Evolutionary conservation across 2,329 filamentous ascomycete species (phyloP), one percentile per base, ranked within the genome.

Genomic region (Ophiostoma montium): DNA sequence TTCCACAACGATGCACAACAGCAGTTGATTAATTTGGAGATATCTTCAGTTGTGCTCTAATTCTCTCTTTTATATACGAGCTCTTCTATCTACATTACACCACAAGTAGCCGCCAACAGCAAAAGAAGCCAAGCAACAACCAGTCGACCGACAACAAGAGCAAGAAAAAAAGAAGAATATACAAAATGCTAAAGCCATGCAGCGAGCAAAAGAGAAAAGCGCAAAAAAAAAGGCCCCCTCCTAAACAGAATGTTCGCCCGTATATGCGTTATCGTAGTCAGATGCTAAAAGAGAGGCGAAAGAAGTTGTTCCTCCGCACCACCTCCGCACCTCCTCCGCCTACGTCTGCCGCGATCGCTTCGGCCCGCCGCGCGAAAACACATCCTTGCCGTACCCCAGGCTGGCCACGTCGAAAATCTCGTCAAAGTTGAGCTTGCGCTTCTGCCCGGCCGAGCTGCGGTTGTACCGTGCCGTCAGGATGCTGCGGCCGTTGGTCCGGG

Each of bases 401-500:
- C 76, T 78, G 48, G 78, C 76, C 8, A 84, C 67, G 58, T 86
- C 83, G 60, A 88, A 88, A 48, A 87, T 80, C 58, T 89, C 84
- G 21, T 78, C 76, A 58, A 85, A 75, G 57, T 84, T 82, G 56
- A 86, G 73, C 57, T 83, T 76, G 38, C 84, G 74, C 63, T 90
- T 90, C 56, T 78, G 73, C 2, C 84, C 84, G 9, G 82, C 76
- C 7, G 41, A 38, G 30, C 77, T 79, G 51, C 74, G 73, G 5
- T 79, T 78, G 9, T 85, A 65, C 44, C 74, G 69, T 27, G 61
- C 53, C 8, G 59, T 50, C 44, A 57, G 35, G 35, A 62, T 57
- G 18, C 54, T 53, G 21, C 56, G 59, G n/a, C 57, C 54, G 35
- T 60, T 57, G 3, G 53, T 47, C 15, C 57, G 52, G 41, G 57